phyloP scores from a whole-genome alignment of 164 flowering plant genomes.

The Pachysandra terminalis region DNA sequence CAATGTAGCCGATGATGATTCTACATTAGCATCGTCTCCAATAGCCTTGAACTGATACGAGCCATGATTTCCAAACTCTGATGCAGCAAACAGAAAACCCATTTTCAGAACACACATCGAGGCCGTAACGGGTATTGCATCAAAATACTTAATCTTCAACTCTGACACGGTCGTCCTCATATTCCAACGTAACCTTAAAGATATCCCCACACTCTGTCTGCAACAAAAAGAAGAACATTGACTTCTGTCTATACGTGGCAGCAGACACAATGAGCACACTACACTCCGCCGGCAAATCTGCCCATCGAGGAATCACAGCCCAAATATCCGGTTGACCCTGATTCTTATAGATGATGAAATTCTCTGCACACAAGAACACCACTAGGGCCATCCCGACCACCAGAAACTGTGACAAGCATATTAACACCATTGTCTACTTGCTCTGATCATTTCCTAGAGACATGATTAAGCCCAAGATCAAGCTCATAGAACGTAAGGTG shows the following conservation, averaged over 20 bases:
- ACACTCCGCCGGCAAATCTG: conserved; percentile 89
- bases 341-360: conserved; percentile 95
- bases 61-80: conserved; percentile 97
- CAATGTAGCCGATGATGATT: conserved; percentile 83
- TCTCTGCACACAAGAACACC: conserved; percentile 99
- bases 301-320: conserved; percentile 91
- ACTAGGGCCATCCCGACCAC: conserved; percentile 98
- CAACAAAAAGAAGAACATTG: conserved; percentile 88
- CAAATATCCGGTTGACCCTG: conserved; percentile 91
- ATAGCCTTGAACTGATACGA: conserved; percentile 93
- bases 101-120: conserved; percentile 85
- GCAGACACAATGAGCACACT: conserved; percentile 93
- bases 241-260: conserved; percentile 78
- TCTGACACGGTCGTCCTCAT: conserved; percentile 77
- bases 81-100: conserved; percentile 92
- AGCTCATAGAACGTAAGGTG: conserved; percentile 92
- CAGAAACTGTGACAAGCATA: conserved; percentile 94
- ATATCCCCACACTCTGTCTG: conserved; percentile 98
- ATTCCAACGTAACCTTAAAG: conserved; percentile 84
- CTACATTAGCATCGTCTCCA: conserved; percentile 91
- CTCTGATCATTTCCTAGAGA: conserved; percentile 94
- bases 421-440: conserved; percentile 96
- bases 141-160: conserved; percentile 92
- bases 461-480: conserved; percentile 94
- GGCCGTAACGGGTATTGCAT: conserved; percentile 83